These are phyloP conservation scores for Albugo candida DNA, from an alignment of 352 stramenopile genomes.

Conservation along the genomic window DNA sequence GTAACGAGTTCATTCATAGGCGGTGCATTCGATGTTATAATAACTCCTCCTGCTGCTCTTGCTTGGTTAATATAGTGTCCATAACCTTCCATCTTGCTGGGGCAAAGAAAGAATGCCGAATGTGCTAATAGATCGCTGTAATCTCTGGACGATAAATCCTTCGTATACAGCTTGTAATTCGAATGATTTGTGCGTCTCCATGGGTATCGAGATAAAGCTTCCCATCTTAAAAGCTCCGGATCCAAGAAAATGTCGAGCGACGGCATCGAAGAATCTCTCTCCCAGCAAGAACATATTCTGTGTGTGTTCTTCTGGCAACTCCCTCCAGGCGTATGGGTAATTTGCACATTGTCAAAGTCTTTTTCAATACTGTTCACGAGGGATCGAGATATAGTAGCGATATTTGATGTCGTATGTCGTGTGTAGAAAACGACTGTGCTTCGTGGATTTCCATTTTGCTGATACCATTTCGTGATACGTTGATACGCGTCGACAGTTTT, in stretches of 20 bases:
- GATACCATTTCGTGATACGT: slow-evolving; percentile 27
- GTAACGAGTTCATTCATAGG: slow-evolving; percentile 51
- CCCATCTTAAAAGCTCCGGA: slow-evolving; percentile 9
- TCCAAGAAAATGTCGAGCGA: slow-evolving; percentile 30
- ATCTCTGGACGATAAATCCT: slow-evolving; percentile 11
- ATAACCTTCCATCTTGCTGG: slow-evolving; percentile 36
- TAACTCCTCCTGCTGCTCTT: slow-evolving; percentile 19
- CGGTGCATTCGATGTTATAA: slow-evolving; percentile 28
- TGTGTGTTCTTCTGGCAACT: slow-evolving; percentile 35
- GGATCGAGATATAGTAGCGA: slow-evolving; percentile 17
- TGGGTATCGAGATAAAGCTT: slow-evolving; percentile 6
- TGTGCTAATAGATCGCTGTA: slow-evolving; percentile 36
- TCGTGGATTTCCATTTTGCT: slow-evolving; percentile 29
- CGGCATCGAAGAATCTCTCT: slow-evolving; percentile 22
- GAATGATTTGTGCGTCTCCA: slow-evolving; percentile 5
- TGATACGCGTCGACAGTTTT: slow-evolving; percentile 29
- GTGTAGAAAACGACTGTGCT: slow-evolving; percentile 30
- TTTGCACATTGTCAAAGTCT: slow-evolving; percentile 22
- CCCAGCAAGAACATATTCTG: slow-evolving; percentile 36
- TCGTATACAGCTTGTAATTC: slow-evolving; percentile 19
- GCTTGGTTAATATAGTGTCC: slow-evolving; percentile 60
- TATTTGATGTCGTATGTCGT: slow-evolving; percentile 32
- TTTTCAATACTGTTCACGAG: slow-evolving; percentile 8
- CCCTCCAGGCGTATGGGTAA: slow-evolving; percentile 28
- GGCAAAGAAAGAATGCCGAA: slow-evolving; percentile 33